Evolutionary conservation across 805 yeast genomes (phyloP).

Genomic region (Candida sanyiensis): DNA sequence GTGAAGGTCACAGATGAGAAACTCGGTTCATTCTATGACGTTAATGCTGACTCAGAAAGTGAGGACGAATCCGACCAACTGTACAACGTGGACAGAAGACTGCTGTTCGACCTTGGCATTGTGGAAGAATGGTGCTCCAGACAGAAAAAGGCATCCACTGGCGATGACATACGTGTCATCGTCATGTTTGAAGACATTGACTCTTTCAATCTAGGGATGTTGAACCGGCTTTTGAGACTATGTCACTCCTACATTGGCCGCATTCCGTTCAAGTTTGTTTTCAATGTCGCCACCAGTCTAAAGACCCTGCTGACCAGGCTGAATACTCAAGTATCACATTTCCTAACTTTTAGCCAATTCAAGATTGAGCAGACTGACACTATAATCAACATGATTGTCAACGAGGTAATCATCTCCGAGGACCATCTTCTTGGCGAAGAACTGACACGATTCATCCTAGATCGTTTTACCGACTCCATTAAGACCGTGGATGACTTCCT

Average conservation of each 20-base stretch:
- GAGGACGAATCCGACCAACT: slow-evolving; percentile 16
- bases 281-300: slow-evolving; percentile 21
- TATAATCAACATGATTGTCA: slow-evolving; percentile 20
- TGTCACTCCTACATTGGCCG: slow-evolving; percentile 13
- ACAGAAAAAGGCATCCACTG: slow-evolving; percentile 2
- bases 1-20: neutral
- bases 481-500: slow-evolving; percentile 24
- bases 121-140: slow-evolving; percentile 22
- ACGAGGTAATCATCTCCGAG: slow-evolving; percentile 17
- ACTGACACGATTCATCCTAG: slow-evolving; percentile 16
- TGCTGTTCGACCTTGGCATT: slow-evolving; percentile 24
- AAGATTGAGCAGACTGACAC: slow-evolving; percentile 24
- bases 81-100: slow-evolving; percentile 17
- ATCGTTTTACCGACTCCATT: slow-evolving; percentile 19
- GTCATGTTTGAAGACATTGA: slow-evolving; percentile 25
- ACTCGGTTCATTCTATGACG: slow-evolving; percentile 6
- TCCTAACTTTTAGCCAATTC: slow-evolving; percentile 15
- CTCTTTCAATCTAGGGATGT: slow-evolving; percentile 17
- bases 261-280: slow-evolving; percentile 22
- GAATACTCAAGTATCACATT: slow-evolving; percentile 14
- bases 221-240: slow-evolving; percentile 19
- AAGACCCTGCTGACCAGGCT: slow-evolving; percentile 18
- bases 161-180: slow-evolving; percentile 14
- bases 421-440: slow-evolving; percentile 19
- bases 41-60: slow-evolving; percentile 7